Percentiles rank a stretch among this genome's conserved stretches.
Evolutionary conservation across 345 rosid genomes (phyloP).

Genomic region (Acer negundo): DNA sequence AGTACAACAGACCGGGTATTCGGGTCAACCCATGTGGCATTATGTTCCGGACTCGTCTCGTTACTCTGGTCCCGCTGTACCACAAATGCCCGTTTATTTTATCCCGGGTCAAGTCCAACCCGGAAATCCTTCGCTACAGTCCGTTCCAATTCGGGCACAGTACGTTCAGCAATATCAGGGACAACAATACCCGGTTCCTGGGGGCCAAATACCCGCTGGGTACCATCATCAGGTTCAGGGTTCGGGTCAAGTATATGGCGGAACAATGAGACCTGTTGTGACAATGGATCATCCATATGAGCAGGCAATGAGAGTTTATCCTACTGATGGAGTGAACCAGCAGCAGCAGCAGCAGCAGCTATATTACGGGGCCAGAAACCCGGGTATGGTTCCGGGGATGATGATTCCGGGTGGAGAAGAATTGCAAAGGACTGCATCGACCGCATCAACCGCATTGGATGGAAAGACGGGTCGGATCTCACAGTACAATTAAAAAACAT

Average conservation of each 20-base stretch:
- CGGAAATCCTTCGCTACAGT: slow-evolving; percentile 51
- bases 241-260: slow-evolving; percentile 62
- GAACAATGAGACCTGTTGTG: slow-evolving; percentile 46
- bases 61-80: slow-evolving; percentile 50
- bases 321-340: slow-evolving; percentile 50
- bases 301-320: slow-evolving; percentile 25
- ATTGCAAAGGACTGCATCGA: slow-evolving; percentile 35
- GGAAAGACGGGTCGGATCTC: slow-evolving; percentile 42
- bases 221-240: slow-evolving; percentile 58
- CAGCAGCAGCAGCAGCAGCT: slow-evolving; percentile 27
- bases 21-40: slow-evolving; percentile 59
- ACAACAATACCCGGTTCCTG: slow-evolving; percentile 32
- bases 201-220: slow-evolving; percentile 64
- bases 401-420: slow-evolving; percentile 64
- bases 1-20: slow-evolving; percentile 40
- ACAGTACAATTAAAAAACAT: slow-evolving; percentile 15
- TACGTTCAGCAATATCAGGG: slow-evolving; percentile 40
- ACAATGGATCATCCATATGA: slow-evolving; percentile 47
- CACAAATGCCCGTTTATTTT: slow-evolving; percentile 66
- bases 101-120: slow-evolving; percentile 52
- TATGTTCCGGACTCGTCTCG: slow-evolving; percentile 54
- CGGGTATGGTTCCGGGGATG: slow-evolving; percentile 59
- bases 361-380: slow-evolving; percentile 61
- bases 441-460: slow-evolving; percentile 43
- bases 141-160: slow-evolving; percentile 43